Conservation (phyloP, 2,329 filamentous ascomycete species). For the Cordyceps pruinosa region DNA sequence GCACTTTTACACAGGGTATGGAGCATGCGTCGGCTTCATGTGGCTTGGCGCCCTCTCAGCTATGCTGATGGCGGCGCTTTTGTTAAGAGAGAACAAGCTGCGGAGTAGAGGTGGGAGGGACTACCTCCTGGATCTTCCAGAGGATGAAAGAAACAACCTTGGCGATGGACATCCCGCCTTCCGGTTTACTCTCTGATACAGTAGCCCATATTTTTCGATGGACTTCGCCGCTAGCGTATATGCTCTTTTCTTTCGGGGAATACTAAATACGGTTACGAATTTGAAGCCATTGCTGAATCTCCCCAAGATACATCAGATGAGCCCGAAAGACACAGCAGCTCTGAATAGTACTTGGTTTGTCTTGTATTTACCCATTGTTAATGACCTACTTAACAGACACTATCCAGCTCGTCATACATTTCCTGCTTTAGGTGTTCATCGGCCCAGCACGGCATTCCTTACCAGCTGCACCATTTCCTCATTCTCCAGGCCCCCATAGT, state of each 20-base stretch:
- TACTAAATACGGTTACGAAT: no score
- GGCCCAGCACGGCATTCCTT: conserved; percentile 41
- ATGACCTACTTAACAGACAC: no score
- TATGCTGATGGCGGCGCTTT: conserved; percentile 21
- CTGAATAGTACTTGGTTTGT: no score
- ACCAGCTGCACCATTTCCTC: conserved; percentile 36
- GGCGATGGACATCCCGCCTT: conserved; percentile 32
- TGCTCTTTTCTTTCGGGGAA: no score
- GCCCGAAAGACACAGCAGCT: no score
- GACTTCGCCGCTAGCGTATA: no score
- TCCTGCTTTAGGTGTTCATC: conserved; percentile 28
- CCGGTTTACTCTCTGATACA: conserved; percentile 21
- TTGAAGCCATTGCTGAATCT: no score
- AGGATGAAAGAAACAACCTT: conserved; percentile 26
- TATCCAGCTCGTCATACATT: conserved; percentile 21
- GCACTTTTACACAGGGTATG: conserved; percentile 42
- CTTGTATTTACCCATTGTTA: no score
- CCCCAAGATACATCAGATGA: no score
- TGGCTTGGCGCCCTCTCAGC: conserved; percentile 36
- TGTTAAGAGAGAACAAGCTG: conserved; percentile 30
- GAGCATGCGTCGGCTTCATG: conserved; percentile 37
- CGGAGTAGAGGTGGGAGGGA: conserved; percentile 26
- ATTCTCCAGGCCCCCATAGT: conserved; percentile 32
- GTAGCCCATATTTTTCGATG: no score
- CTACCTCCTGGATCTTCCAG: conserved; percentile 21